Evolutionary conservation across 1,284 basidiomycete genomes (phyloP), one percentile per base, ranked within the genome.

Genomic region (Ceratobasidium sp.): DNA sequence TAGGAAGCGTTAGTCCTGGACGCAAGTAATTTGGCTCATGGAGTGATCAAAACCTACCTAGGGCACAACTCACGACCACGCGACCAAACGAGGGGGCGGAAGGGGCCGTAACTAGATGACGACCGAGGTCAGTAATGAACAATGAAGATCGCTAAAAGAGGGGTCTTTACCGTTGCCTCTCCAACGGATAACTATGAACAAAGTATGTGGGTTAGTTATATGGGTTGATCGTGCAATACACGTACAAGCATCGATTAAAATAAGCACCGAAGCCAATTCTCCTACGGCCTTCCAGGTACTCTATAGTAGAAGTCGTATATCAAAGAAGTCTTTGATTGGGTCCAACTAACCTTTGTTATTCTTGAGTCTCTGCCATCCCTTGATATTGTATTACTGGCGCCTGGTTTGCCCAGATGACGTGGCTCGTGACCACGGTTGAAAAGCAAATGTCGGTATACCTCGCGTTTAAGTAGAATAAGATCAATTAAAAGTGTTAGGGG

Each of bases 361-460:
- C 1, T 11, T 5, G 36, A 41, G 11, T 41, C 11, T 11, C 11
- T 41, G 4, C 36, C 36, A 4, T 41, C 36, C 36, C 36, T 11
- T 5, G 36, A 4, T 45, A 51, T 22, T 24, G 57, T 14, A 24
- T 53, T 9, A 22, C 31, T 22, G 64, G n/a, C 8, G 31, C 44
- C 44, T 31, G 50, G n/a, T 45, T 63, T n/a, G 5, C 41, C 22
- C 11, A 67, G 33, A 45, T 59, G 69, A 60, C 75, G 73, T 33
- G 77, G 77, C 73, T 75, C 54, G 4, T 90, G 84, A 4, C 90
- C 93, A 54, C 94, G 86, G 79, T 98, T 98, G 81, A 94, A 97
- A n/a, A 98, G 84, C 29, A 98, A 83, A 83, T 98, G 96, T 15
- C 94, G 86, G 81, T 93, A 97, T 0, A 97, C 95, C 27, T 90